Evolutionary conservation across 192 early-diverging fungal species (phyloP).

Genomic region (Dispira simplex): DNA sequence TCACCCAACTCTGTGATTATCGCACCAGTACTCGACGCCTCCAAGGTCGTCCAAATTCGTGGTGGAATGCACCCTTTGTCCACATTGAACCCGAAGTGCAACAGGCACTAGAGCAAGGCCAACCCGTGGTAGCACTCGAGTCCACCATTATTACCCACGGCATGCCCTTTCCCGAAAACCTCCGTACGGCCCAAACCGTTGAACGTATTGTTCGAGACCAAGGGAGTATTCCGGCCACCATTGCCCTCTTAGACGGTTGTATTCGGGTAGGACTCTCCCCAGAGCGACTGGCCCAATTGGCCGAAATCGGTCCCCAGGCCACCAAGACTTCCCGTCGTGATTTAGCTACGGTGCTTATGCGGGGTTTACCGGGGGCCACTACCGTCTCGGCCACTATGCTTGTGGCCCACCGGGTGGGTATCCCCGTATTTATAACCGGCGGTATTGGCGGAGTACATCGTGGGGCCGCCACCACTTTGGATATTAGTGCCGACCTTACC

Average conservation of each 20-base stretch:
- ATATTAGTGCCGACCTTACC: constrained; percentile 83
- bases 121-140: constrained; percentile 81
- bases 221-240: constrained; percentile 73
- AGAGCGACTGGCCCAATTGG: constrained; percentile 44
- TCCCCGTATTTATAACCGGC: constrained; percentile 86
- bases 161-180: constrained; percentile 89
- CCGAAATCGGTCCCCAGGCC: constrained; percentile 36
- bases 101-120: constrained; percentile 36
- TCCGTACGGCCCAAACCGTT: constrained; percentile 66
- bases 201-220: constrained; percentile 56
- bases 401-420: constrained; percentile 73
- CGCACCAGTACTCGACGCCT: too few relatives aligned
- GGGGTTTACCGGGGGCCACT: constrained; percentile 64
- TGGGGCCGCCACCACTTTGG: constrained; percentile 61
- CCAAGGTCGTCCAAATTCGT: too few relatives aligned
- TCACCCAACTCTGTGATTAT: too few relatives aligned
- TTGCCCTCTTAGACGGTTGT: constrained; percentile 76
- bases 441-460: constrained; percentile 95
- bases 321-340: constrained; percentile 78
- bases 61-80: too few relatives aligned
- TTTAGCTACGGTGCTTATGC: constrained; percentile 55
- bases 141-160: constrained; percentile 95
- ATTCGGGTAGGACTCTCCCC: constrained; percentile 65
- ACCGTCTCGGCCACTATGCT: constrained; percentile 89
- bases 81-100: constrained; percentile 21